Conservation (phyloP, 352 stramenopile genomes). For the Globisporangium polare region DNA sequence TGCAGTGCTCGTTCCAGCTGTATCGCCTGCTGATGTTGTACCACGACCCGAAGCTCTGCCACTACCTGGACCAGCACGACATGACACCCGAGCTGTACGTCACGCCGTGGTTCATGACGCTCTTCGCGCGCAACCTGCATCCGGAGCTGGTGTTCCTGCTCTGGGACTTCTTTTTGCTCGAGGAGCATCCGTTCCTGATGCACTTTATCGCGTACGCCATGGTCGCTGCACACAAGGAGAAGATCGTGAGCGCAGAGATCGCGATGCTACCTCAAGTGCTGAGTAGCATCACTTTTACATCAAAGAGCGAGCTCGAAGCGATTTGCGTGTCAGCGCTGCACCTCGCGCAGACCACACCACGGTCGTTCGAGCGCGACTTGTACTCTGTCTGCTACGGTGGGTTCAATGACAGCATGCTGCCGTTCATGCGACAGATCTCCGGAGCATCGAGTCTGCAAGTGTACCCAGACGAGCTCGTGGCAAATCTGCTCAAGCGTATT, state of each 20-base stretch:
- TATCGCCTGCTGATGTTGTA: slow-evolving; percentile 91
- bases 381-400: slow-evolving; percentile 82
- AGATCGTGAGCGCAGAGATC: slow-evolving; percentile 64
- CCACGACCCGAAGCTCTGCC: slow-evolving; percentile 87
- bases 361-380: slow-evolving; percentile 77
- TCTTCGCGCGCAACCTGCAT: slow-evolving; percentile 84
- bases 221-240: slow-evolving; percentile 48
- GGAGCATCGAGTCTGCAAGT: slow-evolving; percentile 76
- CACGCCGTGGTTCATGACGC: slow-evolving; percentile 93
- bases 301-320: slow-evolving; percentile 47
- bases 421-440: slow-evolving; percentile 70
- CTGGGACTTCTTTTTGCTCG: slow-evolving; percentile 91
- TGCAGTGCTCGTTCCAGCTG: slow-evolving; percentile 91
- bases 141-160: slow-evolving; percentile 75
- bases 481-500: slow-evolving; percentile 65
- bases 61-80: slow-evolving; percentile 87
- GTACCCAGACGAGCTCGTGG: slow-evolving; percentile 78
- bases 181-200: slow-evolving; percentile 85
- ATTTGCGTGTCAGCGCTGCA: slow-evolving; percentile 49
- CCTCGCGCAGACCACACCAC: slow-evolving; percentile 61
- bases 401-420: slow-evolving; percentile 57
- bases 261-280: slow-evolving; percentile 81
- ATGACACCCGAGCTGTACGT: slow-evolving; percentile 93
- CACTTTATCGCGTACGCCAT: slow-evolving; percentile 89
- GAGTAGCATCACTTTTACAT: slow-evolving; percentile 64